Base-by-base conservation (phyloP, 805 yeast species). In the Vanderwaltozyma tropicalis region DNA sequence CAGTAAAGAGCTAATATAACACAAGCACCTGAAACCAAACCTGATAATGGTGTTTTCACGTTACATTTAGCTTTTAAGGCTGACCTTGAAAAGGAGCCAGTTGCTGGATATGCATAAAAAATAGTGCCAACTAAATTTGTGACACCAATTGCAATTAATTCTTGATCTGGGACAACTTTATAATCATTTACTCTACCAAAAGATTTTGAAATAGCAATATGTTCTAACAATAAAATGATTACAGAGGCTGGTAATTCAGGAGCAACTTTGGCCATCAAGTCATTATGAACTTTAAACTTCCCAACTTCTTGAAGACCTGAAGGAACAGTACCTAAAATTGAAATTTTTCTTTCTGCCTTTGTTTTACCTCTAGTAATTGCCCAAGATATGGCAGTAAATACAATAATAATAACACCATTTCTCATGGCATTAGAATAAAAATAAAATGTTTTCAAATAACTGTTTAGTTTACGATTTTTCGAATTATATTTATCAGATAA, bases 41-140 rank as follows among this genome's bases (percentile, higher is more conserved):
- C 95, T 32, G 95, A 94, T 43, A 88, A 66, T 26, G 96, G 96
- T 16, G 96, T 88, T 55, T 87, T 75, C 32, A 88, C 96, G 57
- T 95, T 94, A 71, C 95, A 88, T 63, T 88, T 88, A 36, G 94
- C 80, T 64, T 89, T 88, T 52, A 88, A 71, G 7, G 96, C 96
- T 32, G 95, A 82, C 67, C 96, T 79, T 15, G 94, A 83, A 61
- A 88, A 88, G 1, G 96, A 88, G 32, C 96, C 96, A 4, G 96
- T 88, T 7, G 95, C 87, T 8, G 96, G 96, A 59, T 88, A 88
- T 7, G 96, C 95, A 53, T 76, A 72, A 73, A 88, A 88, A 56
- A 87, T 85, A 16, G 95, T 85, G 49, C 96, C 96, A 49, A 88
- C 69, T 58, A 88, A 69, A 63, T 88, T 88, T 38, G 92, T 80